Percentiles rank a stretch among this genome's conserved stretches.
phyloP scores from a whole-genome alignment of 352 stramenopile genomes.

The Thalassiosira livingstoniorum region DNA sequence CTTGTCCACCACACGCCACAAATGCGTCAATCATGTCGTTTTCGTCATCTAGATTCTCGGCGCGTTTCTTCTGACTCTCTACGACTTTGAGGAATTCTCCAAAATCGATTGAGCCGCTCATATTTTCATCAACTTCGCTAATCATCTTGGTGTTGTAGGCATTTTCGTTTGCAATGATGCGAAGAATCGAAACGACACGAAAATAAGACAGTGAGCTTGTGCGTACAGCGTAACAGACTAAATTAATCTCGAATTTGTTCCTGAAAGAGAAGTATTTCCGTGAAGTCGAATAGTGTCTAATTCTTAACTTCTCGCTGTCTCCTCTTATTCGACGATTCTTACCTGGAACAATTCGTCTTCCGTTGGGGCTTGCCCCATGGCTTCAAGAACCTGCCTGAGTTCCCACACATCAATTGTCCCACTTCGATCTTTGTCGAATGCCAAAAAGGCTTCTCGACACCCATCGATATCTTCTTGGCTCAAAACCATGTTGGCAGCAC shows the following conservation, averaged over 20 bases:
- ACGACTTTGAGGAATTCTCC: constrained; percentile 97
- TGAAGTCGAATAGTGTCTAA: too few species aligned
- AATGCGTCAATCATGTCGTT: constrained; percentile 97
- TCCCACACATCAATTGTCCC: constrained; percentile 97
- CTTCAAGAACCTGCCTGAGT: constrained; percentile 94
- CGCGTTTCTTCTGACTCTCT: constrained; percentile 95
- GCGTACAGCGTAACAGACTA: too few species aligned
- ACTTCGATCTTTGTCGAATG: constrained; percentile 94
- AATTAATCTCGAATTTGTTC: too few species aligned
- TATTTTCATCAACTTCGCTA: constrained; percentile 92
- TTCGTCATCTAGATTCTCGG: constrained; percentile 93
- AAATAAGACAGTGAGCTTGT: too few species aligned
- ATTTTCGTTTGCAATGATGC: too few species aligned
- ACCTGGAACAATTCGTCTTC: constrained; percentile 96
- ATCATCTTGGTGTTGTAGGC: too few species aligned
- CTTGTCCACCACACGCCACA: constrained; percentile 92
- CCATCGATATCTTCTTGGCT: constrained; percentile 66
- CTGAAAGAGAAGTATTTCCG: too few species aligned
- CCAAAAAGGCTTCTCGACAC: constrained; percentile 95
- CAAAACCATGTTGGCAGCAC: too few species aligned
- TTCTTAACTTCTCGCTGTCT: too few species aligned
- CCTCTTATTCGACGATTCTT: too few species aligned
- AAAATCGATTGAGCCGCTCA: constrained; percentile 97
- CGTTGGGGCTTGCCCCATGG: constrained; percentile 96
- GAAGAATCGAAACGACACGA: too few species aligned